Base-by-base conservation (phyloP, 495 filamentous ascomycete species). In the Xylaria telfairii region DNA sequence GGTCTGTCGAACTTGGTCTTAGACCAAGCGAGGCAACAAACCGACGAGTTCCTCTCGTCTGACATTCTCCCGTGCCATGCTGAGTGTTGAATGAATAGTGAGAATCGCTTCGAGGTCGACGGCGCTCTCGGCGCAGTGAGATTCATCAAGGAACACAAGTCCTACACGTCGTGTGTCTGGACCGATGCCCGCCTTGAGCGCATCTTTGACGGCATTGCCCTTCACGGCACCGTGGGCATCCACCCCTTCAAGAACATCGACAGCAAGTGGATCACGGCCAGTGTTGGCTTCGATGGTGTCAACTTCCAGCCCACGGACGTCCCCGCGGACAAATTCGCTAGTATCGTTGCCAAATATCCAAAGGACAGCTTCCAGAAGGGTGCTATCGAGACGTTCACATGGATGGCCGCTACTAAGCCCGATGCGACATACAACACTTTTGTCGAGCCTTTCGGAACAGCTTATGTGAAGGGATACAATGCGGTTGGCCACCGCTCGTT, bases 121-220 rank as follows among this genome's bases (percentile, higher is more conserved):
- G 95, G 95, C 4, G 95, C 93, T 3, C 92, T 97, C 2, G 95
- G 95, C 12, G 93, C 96, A 74, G 92, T 93, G 5, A 90, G 86
- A 61, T 83, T 92, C 44, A 79, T 96, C 21, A 82, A 88, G 57
- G 57, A n/a, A 19, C 67, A 69, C 57, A 47, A 47, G 30, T 51
- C 54, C 56, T 51, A 51, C 32, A 51, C 41, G 19, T 3, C 66
- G 2, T 66, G 26, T 9, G 39, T 24, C 3, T 75, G 75, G 73
- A 70, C 71, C 21, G 66, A 69, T n/a, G 24, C 44, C 9, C 53
- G 74, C 15, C 56, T 76, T 53, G 73, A 76, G 70, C 59, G 73
- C 8, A 61, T 78, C 28, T 78, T 68, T 69, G 76, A 78, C 24
- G 63, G 67, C 34, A 78, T 78, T 42, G 73, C 76, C 1, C 65